phyloP scores from a whole-genome alignment of 2,329 filamentous ascomycete genomes.

The Mycogone perniciosa region DNA sequence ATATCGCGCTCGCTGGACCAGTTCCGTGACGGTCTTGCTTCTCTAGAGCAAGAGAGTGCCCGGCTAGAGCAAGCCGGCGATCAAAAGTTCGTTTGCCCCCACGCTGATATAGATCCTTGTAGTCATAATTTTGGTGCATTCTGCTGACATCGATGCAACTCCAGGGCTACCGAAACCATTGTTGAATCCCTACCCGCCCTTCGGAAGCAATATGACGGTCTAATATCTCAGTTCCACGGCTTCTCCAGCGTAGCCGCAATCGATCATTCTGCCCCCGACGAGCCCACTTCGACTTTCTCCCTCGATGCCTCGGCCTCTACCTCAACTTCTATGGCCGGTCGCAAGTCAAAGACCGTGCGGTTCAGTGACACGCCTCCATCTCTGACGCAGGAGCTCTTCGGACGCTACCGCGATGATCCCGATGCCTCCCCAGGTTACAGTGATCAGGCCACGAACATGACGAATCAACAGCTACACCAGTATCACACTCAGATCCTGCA shows the following conservation, averaged over 20 bases:
- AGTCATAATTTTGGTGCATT: not conserved
- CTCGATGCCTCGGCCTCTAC: slow-evolving; percentile 57
- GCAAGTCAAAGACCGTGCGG: slow-evolving; percentile 67
- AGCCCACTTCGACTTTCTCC: slow-evolving; percentile 36
- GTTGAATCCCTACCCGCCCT: slow-evolving; percentile 62
- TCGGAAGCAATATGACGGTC: slow-evolving; percentile 66
- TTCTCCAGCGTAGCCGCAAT: slow-evolving; percentile 34
- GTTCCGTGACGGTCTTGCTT: slow-evolving; percentile 70
- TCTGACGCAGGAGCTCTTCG: slow-evolving; percentile 39
- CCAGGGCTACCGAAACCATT: slow-evolving; percentile 44
- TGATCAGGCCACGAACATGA: slow-evolving; percentile 54
- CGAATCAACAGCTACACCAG: slow-evolving; percentile 79
- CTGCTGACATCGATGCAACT: not conserved
- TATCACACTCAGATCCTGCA: slow-evolving; percentile 75
- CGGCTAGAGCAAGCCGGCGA: slow-evolving; percentile 59
- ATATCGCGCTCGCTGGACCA: slow-evolving; percentile 85
- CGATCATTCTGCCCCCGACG: slow-evolving; percentile 45
- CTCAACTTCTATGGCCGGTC: slow-evolving; percentile 4
- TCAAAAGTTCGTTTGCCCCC: slow-evolving; percentile 44
- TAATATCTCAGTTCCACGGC: slow-evolving; percentile 75
- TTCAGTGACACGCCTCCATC: slow-evolving; percentile 62
- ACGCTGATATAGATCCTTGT: not conserved
- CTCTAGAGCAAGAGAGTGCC: slow-evolving; percentile 57
- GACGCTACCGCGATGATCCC: slow-evolving; percentile 66
- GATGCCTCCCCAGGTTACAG: slow-evolving; percentile 49